These are phyloP conservation scores for Gracilariopsis chorda DNA, from an alignment of 23 red algal genomes.

Conservation along the genomic window DNA sequence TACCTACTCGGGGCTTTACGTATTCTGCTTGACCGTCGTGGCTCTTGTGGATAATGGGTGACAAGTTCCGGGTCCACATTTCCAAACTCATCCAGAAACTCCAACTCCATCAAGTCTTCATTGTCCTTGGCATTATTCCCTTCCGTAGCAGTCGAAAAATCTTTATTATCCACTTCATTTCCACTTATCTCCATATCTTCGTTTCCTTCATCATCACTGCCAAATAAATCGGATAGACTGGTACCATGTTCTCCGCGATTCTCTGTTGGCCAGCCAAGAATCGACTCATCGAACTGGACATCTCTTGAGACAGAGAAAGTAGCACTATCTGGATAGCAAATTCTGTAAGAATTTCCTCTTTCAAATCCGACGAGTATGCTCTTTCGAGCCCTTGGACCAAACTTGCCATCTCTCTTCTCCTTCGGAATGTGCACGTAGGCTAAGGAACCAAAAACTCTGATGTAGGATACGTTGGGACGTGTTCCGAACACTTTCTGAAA, in stretches of 20 bases:
- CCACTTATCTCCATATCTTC: neutral
- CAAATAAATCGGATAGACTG: neutral
- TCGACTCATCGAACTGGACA: neutral
- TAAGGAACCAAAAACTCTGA: neutral
- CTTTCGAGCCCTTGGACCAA: neutral
- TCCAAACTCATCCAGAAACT: neutral
- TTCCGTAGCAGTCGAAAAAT: neutral
- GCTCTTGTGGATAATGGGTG: neutral
- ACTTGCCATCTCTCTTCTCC: neutral
- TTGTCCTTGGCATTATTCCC: neutral
- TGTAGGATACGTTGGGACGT: neutral
- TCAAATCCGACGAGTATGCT: conserved; percentile 3
- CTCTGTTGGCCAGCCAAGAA: neutral
- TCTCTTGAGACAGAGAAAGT: neutral
- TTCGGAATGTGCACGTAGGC: conserved; percentile 35
- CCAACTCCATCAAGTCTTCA: neutral
- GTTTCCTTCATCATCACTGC: neutral
- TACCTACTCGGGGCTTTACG: neutral
- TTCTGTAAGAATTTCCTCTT: conserved; percentile 32
- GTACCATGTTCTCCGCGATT: neutral
- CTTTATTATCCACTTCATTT: neutral
- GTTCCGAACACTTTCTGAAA: neutral
- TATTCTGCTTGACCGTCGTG: neutral
- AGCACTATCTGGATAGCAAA: neutral
- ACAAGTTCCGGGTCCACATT: neutral